Base-by-base conservation (phyloP, 73 alveolate species). In the Tetrahymena thermophila region DNA sequence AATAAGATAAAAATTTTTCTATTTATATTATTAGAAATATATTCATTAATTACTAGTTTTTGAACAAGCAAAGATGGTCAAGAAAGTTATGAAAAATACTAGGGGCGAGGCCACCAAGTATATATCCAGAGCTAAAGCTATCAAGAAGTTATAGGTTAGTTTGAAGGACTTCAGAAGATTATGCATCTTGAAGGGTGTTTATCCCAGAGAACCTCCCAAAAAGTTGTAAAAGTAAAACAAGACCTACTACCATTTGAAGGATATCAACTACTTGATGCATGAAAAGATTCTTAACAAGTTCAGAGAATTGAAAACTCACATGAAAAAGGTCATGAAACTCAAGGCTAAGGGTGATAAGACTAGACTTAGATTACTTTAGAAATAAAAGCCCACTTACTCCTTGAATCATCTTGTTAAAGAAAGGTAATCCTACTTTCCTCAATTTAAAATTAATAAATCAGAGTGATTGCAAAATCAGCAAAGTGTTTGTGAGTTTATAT, bases 141-240 rank as follows among this genome's bases (percentile, higher is more conserved):
- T 99, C 84, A 97, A 99, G 58, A 98, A 98, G 96, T 98, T 99
- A 35, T 97, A 98, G 96, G 95, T 98, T 85, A 97, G 96, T 94
- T 97, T 98, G 21, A 97, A 97, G 94, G 99, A 98, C 89, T 99
- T 98, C 97, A 97, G 99, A 96, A 94, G 99, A 42, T 97, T 99
- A 55, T 99, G 99, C 96, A 99, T 99, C 94, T 96, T 99, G 95
- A 98, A 99, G 97, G 99, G 99, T 8, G 97, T 99, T 89, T 99
- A 98, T 94, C 99, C 99, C 42, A 96, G 99, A 95, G 99, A 99
- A 56, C 99, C 99, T 40, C 98, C 98, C 98, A 98, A 98, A 98
- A 98, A 98, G 98, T 97, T 98, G 94, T 98, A 99, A 95, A 99
- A 99, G 97, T 96, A 98, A 34, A 98, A 98, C 97, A 99, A 99